Evolutionary conservation across 2,329 filamentous ascomycete genomes (phyloP).

Genomic region (Chaetomium olivaceum): DNA sequence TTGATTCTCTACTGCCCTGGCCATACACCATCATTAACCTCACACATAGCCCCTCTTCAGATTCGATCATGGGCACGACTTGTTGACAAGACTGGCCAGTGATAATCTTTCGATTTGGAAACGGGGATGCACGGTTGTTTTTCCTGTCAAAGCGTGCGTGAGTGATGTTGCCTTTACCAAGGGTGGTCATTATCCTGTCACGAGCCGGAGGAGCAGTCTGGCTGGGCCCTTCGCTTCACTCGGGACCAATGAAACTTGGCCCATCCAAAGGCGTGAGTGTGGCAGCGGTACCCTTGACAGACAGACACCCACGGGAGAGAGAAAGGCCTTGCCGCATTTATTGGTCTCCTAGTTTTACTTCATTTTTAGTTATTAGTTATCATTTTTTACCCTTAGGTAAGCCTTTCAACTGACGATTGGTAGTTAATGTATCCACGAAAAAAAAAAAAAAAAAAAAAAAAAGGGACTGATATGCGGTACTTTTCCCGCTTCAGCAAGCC

Average conservation of each 20-base stretch:
- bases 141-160: conserved; percentile 6
- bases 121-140: not conserved
- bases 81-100: not conserved
- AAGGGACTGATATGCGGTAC: not conserved
- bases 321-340: not conserved
- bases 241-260: not conserved
- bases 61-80: not conserved
- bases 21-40: not conserved
- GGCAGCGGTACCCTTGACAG: not conserved
- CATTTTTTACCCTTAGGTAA: not conserved
- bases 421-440: not conserved
- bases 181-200: not conserved
- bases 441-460: too few species aligned
- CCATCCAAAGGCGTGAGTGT: not conserved
- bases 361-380: not conserved
- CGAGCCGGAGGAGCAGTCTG: not conserved
- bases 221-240: not conserved
- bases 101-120: not conserved
- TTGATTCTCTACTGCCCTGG: not conserved
- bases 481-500: not conserved
- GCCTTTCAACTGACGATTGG: not conserved
- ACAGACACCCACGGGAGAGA: not conserved
- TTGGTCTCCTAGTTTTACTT: not conserved
- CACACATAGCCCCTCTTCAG: not conserved
- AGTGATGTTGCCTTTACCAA: not conserved